A percentile compares a stretch with the other conserved stretches of the same genome.
phyloP scores from a whole-genome alignment of 108 stramenopile genomes.

The Aurantiochytrium sp. region DNA sequence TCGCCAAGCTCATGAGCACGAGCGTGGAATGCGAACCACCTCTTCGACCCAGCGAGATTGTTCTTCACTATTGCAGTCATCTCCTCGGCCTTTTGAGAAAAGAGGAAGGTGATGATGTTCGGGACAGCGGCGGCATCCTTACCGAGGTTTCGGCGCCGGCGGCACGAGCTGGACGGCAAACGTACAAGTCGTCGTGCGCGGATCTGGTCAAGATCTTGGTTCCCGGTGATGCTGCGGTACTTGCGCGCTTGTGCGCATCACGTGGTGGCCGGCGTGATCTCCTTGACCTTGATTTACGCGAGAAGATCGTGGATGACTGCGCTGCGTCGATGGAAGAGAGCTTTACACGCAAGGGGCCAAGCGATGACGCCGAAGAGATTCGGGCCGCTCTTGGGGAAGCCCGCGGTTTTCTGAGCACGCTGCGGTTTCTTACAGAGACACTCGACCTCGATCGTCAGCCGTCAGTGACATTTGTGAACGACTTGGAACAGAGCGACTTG shows the following conservation, averaged over 20 bases:
- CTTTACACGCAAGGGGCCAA: not conserved
- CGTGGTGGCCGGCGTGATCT: not conserved
- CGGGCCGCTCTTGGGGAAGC: not conserved
- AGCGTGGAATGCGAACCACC: not conserved
- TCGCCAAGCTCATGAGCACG: not conserved
- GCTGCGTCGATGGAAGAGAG: not conserved
- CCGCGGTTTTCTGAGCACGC: not conserved
- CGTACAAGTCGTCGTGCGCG: not conserved
- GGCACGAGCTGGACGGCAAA: not conserved
- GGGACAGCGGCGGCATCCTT: not conserved
- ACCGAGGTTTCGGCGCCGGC: not conserved
- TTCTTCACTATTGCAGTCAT: not conserved
- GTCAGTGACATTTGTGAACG: not conserved
- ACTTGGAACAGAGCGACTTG: not conserved
- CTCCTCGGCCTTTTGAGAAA: not conserved
- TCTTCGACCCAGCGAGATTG: not conserved
- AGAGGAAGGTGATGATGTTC: not conserved
- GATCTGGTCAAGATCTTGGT: not conserved
- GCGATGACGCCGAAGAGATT: not conserved
- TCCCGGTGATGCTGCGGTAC: not conserved
- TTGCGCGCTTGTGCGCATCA: not conserved
- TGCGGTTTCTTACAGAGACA: not conserved
- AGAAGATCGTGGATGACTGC: not conserved
- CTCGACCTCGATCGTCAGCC: not conserved
- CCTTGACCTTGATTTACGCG: not conserved